phyloP scores from a whole-genome alignment of 2,329 filamentous ascomycete species.

The Aspergillus carbonarius region DNA sequence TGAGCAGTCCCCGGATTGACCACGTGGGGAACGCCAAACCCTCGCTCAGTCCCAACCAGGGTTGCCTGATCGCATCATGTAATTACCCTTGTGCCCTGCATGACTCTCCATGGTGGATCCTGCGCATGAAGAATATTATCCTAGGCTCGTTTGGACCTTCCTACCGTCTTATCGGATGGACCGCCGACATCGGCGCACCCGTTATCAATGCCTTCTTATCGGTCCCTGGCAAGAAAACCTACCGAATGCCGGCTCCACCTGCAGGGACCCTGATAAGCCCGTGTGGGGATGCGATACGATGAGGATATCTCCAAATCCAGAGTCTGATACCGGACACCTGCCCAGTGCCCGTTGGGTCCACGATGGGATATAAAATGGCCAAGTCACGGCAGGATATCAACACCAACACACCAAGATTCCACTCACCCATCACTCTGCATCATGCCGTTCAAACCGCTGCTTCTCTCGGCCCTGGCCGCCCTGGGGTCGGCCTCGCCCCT shows the following conservation, averaged over 20 bases:
- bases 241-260: neutral
- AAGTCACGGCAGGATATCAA: neutral
- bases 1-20: too few relatives aligned
- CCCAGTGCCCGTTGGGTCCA: neutral
- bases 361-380: neutral
- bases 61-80: too few relatives aligned
- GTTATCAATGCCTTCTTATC: too few relatives aligned
- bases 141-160: too few relatives aligned
- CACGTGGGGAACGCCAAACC: too few relatives aligned
- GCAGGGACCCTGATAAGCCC: neutral
- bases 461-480: conserved; percentile 19
- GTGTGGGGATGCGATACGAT: neutral
- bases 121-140: too few relatives aligned
- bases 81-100: too few relatives aligned
- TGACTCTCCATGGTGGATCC: too few relatives aligned
- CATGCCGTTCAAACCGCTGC: conserved; percentile 18
- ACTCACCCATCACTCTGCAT: neutral
- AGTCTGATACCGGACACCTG: neutral
- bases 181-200: too few relatives aligned
- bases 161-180: too few relatives aligned
- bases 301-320: too few relatives aligned
- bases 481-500: conserved; percentile 24
- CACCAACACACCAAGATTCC: neutral
- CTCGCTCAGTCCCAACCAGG: too few relatives aligned
- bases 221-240: neutral